A percentile compares a stretch with the other conserved stretches of the same genome.
These are phyloP conservation scores for Millerozyma miso DNA, from an alignment of 805 yeast genomes.

Conservation along the genomic window DNA sequence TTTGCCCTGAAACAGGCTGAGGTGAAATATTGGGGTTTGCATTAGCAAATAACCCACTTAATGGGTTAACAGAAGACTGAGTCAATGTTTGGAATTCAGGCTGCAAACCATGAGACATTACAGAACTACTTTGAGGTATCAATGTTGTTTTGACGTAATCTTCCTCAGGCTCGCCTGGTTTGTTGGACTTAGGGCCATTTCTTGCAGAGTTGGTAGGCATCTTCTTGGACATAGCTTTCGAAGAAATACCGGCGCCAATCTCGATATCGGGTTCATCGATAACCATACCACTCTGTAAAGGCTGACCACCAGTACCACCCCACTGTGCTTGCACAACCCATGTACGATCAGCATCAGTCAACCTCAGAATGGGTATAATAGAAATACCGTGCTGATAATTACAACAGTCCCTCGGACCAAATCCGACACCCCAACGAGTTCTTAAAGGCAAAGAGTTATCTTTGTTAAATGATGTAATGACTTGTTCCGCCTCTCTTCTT, in stretches of 20 bases:
- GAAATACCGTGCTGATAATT: constrained; percentile 90
- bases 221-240: constrained; percentile 85
- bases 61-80: constrained; percentile 40
- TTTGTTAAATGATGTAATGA: constrained; percentile 66
- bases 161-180: constrained; percentile 53
- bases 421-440: constrained; percentile 98
- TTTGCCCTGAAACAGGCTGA: neutral
- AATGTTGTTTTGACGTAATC: constrained; percentile 34
- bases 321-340: constrained; percentile 91
- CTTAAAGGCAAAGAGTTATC: constrained; percentile 64
- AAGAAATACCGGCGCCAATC: constrained; percentile 89
- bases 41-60: constrained; percentile 42
- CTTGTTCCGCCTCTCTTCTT: constrained; percentile 85
- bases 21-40: constrained; percentile 6
- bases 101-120: constrained; percentile 32
- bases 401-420: constrained; percentile 97
- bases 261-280: constrained; percentile 98
- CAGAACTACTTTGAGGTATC: constrained; percentile 16
- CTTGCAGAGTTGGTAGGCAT: constrained; percentile 89
- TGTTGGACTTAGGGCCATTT: constrained; percentile 79
- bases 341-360: constrained; percentile 89
- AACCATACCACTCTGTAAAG: constrained; percentile 71
- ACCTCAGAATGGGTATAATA: constrained; percentile 77
- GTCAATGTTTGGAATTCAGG: constrained; percentile 32
- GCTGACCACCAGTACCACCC: constrained; percentile 95